Evolutionary conservation across 1,139 yeast genomes (phyloP).

Genomic region (Taphrina deformans): DNA sequence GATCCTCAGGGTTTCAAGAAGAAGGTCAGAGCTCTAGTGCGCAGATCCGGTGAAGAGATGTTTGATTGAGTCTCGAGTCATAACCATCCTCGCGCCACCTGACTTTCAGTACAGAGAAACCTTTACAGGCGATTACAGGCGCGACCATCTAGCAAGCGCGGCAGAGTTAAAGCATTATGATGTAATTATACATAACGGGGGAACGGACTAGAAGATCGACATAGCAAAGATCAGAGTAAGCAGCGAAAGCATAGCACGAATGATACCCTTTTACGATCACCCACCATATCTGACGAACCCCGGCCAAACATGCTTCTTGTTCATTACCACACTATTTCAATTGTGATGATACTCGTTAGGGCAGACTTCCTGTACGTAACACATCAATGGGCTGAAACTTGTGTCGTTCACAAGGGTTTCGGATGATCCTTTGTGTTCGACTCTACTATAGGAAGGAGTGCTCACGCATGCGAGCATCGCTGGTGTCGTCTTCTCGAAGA

Average conservation of each 20-base stretch:
- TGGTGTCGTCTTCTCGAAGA: background rate
- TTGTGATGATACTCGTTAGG: background rate
- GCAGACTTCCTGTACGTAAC: background rate
- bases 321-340: background rate
- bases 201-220: background rate
- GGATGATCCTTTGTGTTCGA: too few relatives aligned
- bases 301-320: background rate
- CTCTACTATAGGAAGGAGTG: background rate
- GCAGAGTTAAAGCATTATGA: background rate
- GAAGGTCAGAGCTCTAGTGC: conserved; percentile 40
- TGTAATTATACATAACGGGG: background rate
- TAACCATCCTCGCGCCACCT: background rate
- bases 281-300: background rate
- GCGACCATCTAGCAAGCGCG: too few relatives aligned
- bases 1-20: conserved; percentile 41
- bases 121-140: too few relatives aligned
- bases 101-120: too few relatives aligned
- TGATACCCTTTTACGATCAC: background rate
- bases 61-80: conserved; percentile 4
- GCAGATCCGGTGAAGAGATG: conserved; percentile 40
- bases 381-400: too few relatives aligned
- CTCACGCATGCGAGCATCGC: too few relatives aligned
- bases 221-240: background rate
- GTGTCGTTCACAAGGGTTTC: too few relatives aligned
- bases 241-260: conserved; percentile 8